A percentile compares a stretch with the other conserved stretches of the same genome.
These are phyloP conservation scores for Pilobolus umbonatus DNA, from an alignment of 192 early-diverging fungal species.

Conservation along the genomic window DNA sequence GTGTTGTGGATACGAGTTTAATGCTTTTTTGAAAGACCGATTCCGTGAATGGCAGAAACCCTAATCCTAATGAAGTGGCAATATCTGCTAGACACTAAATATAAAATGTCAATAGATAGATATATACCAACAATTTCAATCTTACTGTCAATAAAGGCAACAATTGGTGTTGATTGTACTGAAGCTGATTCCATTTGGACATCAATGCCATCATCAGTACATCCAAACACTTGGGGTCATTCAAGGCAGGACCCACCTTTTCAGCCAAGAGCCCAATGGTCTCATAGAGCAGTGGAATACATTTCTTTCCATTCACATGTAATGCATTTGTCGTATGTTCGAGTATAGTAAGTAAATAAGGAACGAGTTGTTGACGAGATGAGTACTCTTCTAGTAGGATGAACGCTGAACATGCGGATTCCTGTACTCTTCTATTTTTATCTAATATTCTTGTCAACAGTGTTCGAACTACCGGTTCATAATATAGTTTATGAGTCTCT, in stretches of 20 bases:
- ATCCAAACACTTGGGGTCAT: constrained; percentile 71
- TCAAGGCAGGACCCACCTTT: constrained; percentile 76
- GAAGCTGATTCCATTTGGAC: constrained; percentile 75
- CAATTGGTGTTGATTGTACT: constrained; percentile 83
- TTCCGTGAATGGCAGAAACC: constrained; percentile 82
- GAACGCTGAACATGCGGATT: constrained; percentile 93
- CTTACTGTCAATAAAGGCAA: constrained; percentile 87
- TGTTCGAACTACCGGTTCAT: constrained; percentile 79
- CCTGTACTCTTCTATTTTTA: constrained; percentile 95
- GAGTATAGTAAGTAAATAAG: constrained; percentile 85
- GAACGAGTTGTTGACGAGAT: constrained; percentile 63
- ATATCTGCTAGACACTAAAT: constrained; percentile 33
- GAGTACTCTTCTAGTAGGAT: constrained; percentile 95
- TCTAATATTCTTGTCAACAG: constrained; percentile 76
- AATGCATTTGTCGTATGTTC: constrained; percentile 77
- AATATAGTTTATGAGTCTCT: constrained; percentile 52
- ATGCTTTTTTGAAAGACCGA: constrained; percentile 87
- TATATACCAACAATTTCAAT: neutral
- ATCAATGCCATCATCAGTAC: constrained; percentile 87
- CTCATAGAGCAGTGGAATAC: constrained; percentile 92
- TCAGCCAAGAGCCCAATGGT: constrained; percentile 95
- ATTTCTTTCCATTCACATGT: constrained; percentile 87
- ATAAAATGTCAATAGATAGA: constrained; percentile 9
- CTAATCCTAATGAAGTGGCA: constrained; percentile 79
- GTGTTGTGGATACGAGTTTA: constrained; percentile 72